A percentile compares a stretch with the other conserved stretches of the same genome.
phyloP scores from a whole-genome alignment of 192 early-diverging fungal genomes.

The Gamsiella multidivaricata region DNA sequence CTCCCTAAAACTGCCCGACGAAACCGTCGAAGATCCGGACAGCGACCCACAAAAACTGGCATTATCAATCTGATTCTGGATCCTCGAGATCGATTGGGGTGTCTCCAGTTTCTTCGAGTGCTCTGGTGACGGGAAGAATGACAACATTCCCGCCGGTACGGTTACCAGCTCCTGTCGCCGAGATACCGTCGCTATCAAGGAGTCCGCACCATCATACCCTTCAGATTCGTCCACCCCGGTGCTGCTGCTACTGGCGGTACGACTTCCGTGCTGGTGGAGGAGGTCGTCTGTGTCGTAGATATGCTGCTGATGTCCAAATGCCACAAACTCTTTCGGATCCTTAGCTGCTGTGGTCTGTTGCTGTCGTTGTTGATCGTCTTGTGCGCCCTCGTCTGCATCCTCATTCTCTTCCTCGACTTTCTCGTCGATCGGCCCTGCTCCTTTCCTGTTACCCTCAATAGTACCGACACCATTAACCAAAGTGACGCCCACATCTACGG shows the following conservation, averaged over 20 bases:
- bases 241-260: not conserved
- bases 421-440: no score
- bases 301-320: constrained; percentile 35
- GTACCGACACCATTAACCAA: not conserved
- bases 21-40: constrained; percentile 11
- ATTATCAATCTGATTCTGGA: constrained; percentile 15
- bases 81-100: constrained; percentile 38
- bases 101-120: constrained; percentile 43
- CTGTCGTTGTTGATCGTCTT: no score
- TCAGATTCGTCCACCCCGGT: no score
- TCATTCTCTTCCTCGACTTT: no score
- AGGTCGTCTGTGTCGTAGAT: constrained; percentile 26
- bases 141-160: constrained; percentile 35
- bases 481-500: constrained; percentile 17
- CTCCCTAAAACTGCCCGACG: constrained; percentile 9
- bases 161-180: constrained; percentile 42
- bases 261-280: not conserved
- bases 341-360: no score
- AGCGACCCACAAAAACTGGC: constrained; percentile 1
- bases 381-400: no score
- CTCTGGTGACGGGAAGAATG: constrained; percentile 43
- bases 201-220: no score
- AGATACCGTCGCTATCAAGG: constrained; percentile 3
- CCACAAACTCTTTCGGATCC: constrained; percentile 11
- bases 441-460: no score